These are phyloP conservation scores for Eucalyptus viminalis DNA, from an alignment of 345 rosid genomes.

Conservation along the genomic window DNA sequence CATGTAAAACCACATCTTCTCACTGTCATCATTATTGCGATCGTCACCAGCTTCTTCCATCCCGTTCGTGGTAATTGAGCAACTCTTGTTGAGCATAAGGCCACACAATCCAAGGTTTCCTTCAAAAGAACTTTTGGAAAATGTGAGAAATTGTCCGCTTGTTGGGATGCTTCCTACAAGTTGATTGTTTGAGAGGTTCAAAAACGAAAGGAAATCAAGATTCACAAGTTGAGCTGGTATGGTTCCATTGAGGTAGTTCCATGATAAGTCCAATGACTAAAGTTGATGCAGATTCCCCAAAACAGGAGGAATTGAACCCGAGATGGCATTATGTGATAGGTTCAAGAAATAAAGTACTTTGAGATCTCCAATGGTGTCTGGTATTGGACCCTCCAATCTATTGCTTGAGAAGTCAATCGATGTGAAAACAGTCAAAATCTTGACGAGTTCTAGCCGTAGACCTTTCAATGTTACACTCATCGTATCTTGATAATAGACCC, in stretches of 20 bases:
- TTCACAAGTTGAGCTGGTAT: conserved; percentile 9
- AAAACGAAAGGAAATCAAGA: conserved; percentile 12
- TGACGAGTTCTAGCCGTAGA: conserved; percentile 1
- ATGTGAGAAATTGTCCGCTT: conserved; percentile 7
- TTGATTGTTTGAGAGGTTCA: conserved; percentile 28
- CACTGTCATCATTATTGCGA: fast-evolving
- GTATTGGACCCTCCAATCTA: background rate
- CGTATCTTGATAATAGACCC: background rate
- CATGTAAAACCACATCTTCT: background rate
- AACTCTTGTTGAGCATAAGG: background rate
- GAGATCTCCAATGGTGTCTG: background rate
- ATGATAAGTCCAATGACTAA: conserved; percentile 11
- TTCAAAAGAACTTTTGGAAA: conserved; percentile 12
- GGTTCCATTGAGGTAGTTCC: conserved; percentile 6
- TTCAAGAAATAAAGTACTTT: conserved; percentile 8
- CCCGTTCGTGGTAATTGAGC: background rate
- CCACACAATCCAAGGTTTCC: conserved; percentile 31
- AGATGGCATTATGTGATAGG: conserved; percentile 8
- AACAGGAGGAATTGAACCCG: background rate
- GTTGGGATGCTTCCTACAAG: conserved; percentile 18
- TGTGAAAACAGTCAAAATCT: background rate
- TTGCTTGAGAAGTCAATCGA: background rate
- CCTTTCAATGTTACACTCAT: conserved; percentile 34
- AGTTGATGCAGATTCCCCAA: background rate
- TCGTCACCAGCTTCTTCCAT: background rate